phyloP scores from a whole-genome alignment of 2,329 filamentous ascomycete genomes.

The Aspergillus floridensis region DNA sequence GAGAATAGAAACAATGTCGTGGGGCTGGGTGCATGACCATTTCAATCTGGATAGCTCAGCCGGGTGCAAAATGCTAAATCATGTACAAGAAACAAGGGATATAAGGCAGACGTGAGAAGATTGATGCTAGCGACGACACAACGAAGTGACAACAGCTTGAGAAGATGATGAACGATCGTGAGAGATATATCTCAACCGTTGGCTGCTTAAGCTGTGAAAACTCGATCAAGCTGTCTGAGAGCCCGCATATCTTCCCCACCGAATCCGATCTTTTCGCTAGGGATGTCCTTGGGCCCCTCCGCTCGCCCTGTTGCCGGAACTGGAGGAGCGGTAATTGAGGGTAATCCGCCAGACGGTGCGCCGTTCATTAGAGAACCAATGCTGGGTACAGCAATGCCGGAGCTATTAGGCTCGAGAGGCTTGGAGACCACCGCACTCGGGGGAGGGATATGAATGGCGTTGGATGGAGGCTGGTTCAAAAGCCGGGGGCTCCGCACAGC shows the following conservation, averaged over 20 bases:
- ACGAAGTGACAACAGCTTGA: slow-evolving; percentile 7
- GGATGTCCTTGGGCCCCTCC: slow-evolving; percentile 54
- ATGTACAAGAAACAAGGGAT: slow-evolving; percentile 9
- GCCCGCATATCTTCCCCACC: slow-evolving; percentile 63
- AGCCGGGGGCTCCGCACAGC: slow-evolving; percentile 27
- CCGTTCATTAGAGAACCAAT: slow-evolving; percentile 50
- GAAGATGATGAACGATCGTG: background rate
- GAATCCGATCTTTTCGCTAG: slow-evolving; percentile 56
- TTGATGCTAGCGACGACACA: background rate
- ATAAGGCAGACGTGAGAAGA: background rate
- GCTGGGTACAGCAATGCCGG: slow-evolving; percentile 51
- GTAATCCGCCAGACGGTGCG: slow-evolving; percentile 27
- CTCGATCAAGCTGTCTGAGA: slow-evolving; percentile 62
- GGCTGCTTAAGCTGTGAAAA: slow-evolving; percentile 41
- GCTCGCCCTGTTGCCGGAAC: slow-evolving; percentile 21
- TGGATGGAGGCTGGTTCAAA: slow-evolving; percentile 24
- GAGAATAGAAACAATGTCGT: slow-evolving; percentile 1
- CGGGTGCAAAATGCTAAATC: background rate
- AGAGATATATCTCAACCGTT: background rate
- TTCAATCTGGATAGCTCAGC: slow-evolving; percentile 14
- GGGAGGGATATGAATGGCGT: slow-evolving; percentile 18
- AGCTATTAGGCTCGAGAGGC: slow-evolving; percentile 24
- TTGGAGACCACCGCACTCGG: slow-evolving; percentile 18
- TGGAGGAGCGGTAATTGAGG: slow-evolving; percentile 23
- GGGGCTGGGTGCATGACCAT: slow-evolving; percentile 4